These are phyloP conservation scores for Silene coronaria DNA, from an alignment of 179 eudicot genomes.

Conservation along the genomic window DNA sequence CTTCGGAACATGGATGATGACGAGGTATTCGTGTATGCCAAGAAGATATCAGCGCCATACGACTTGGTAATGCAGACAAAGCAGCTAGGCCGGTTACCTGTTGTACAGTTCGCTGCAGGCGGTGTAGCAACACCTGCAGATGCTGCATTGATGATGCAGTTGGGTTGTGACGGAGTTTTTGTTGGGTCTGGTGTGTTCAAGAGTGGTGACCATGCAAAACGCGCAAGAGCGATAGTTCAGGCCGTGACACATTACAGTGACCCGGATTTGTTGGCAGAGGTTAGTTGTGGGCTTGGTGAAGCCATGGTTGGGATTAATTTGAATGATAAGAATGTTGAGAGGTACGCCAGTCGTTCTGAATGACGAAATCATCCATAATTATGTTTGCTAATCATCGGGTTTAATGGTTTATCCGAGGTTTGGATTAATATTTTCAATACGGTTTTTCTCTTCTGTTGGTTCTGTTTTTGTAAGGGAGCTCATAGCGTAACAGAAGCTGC, in stretches of 20 bases:
- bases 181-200: slow-evolving; percentile 77
- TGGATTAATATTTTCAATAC: not conserved
- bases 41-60: slow-evolving; percentile 58
- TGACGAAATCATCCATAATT: not conserved
- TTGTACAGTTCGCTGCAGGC: slow-evolving; percentile 72
- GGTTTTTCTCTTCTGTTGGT: not conserved
- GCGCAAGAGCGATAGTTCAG: slow-evolving; percentile 69
- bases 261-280: slow-evolving; percentile 62
- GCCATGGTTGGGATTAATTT: slow-evolving; percentile 82
- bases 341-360: slow-evolving; percentile 59
- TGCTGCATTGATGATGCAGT: slow-evolving; percentile 77
- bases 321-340: slow-evolving; percentile 68
- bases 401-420: slow-evolving; percentile 2
- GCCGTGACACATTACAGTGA: slow-evolving; percentile 78
- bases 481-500: too few relatives aligned
- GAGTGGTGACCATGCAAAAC: slow-evolving; percentile 64
- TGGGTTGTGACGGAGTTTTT: slow-evolving; percentile 71
- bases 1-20: slow-evolving; percentile 71
- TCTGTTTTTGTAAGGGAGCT: too few relatives aligned
- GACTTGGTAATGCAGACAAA: slow-evolving; percentile 72
- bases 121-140: slow-evolving; percentile 78
- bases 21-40: slow-evolving; percentile 59
- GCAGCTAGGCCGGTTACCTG: slow-evolving; percentile 72
- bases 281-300: slow-evolving; percentile 69
- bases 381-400: not conserved